A percentile compares a stretch with the other conserved stretches of the same genome.
Evolutionary conservation across 495 filamentous ascomycete species (phyloP).

Genomic region (Immersiella caudata): DNA sequence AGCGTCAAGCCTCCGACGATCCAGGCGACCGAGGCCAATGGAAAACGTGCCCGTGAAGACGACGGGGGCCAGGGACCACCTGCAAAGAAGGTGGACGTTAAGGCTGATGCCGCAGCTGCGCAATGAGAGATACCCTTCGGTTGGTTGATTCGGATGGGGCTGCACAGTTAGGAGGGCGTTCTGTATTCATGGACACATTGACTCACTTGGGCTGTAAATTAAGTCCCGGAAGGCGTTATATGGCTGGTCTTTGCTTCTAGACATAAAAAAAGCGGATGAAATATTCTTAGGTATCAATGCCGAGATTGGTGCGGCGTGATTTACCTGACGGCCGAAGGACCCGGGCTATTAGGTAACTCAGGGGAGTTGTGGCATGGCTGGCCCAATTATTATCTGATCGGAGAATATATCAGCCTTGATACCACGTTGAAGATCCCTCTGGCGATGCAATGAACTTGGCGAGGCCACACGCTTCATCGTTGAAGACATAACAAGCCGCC

Average conservation of each 20-base stretch:
- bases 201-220: conserved; percentile 10
- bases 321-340: not conserved
- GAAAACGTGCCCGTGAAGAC: conserved; percentile 51
- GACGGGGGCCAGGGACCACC: conserved; percentile 40
- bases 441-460: not conserved
- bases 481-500: too few relatives aligned
- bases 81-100: conserved; percentile 56
- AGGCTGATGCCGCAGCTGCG: conserved; percentile 36
- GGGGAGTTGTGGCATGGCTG: not conserved
- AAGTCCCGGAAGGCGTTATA: conserved; percentile 6
- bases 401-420: not conserved
- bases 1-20: conserved; percentile 32
- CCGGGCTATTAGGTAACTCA: conserved; percentile 11
- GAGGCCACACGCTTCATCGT: too few relatives aligned
- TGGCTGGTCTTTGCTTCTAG: not conserved
- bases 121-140: conserved; percentile 15
- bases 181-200: conserved; percentile 6
- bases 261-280: not conserved
- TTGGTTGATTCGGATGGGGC: not conserved
- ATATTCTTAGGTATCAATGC: not conserved
- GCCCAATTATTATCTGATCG: not conserved
- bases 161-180: conserved; percentile 16
- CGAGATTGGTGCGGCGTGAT: not conserved
- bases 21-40: conserved; percentile 39
- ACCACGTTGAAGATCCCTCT: not conserved